Percentiles rank a stretch among this genome's conserved stretches.
phyloP scores from a whole-genome alignment of 2,329 filamentous ascomycete species.

The Colletotrichum eremochloae region DNA sequence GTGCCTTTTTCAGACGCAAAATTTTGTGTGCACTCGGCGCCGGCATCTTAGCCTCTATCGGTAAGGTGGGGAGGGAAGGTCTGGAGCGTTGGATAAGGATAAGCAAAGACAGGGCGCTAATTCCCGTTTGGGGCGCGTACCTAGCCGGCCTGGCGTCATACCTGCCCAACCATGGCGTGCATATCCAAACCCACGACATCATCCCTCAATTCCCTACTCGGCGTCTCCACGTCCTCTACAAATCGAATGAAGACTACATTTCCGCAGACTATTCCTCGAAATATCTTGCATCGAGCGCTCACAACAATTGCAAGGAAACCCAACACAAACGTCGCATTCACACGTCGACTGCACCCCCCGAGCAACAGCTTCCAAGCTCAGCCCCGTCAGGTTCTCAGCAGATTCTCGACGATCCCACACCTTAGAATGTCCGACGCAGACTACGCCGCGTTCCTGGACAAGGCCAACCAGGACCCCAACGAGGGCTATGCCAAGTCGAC shows the following conservation, averaged over 20 bases:
- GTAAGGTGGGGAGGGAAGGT: constrained; percentile 1
- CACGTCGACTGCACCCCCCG: not conserved
- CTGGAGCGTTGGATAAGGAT: too few relatives aligned
- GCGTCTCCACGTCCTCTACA: not conserved
- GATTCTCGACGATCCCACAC: constrained; percentile 44
- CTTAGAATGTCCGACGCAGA: constrained; percentile 80
- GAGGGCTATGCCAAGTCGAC: constrained; percentile 61
- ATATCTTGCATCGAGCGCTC: constrained; percentile 18
- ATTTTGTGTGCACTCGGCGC: not conserved
- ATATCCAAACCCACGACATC: constrained; percentile 21
- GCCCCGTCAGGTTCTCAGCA: not conserved
- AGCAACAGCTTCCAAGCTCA: constrained; percentile 15
- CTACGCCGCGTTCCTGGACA: constrained; percentile 87
- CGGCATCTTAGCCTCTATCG: not conserved
- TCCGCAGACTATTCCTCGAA: not conserved
- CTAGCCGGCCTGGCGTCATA: constrained; percentile 39
- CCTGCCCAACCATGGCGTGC: constrained; percentile 30
- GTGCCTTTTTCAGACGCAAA: too few relatives aligned
- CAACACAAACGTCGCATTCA: not conserved
- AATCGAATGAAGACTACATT: constrained; percentile 16
- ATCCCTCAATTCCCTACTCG: constrained; percentile 3
- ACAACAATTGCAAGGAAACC: not conserved
- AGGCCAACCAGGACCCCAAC: constrained; percentile 84
- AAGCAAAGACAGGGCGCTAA: too few relatives aligned
- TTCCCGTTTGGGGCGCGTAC: not conserved